Conservation (phyloP, 257 asterid species). For the Coffea eugenioides region DNA sequence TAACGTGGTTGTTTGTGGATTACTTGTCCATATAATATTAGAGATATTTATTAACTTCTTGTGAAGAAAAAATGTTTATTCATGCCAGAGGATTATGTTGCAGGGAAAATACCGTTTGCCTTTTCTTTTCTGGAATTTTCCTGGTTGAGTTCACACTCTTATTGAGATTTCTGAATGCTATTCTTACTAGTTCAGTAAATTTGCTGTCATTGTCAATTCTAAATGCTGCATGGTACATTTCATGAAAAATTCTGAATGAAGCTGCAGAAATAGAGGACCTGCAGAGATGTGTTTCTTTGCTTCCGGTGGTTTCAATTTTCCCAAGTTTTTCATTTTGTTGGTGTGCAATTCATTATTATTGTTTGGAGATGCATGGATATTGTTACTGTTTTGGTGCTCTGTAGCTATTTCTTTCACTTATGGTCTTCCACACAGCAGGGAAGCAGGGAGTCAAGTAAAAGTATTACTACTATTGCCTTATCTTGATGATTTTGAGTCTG, state of each 20-base stretch:
- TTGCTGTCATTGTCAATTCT: neutral
- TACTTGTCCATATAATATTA: no score
- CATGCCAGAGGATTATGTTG: no score
- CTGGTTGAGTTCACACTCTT: neutral
- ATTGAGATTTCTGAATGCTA: neutral
- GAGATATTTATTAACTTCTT: no score
- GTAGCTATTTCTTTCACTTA: no score
- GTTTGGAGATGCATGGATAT: neutral
- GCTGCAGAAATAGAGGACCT: neutral
- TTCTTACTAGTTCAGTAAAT: neutral
- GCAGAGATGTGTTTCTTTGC: neutral
- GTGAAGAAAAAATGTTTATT: no score
- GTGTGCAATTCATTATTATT: neutral
- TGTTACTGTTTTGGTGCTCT: neutral
- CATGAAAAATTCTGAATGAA: neutral
- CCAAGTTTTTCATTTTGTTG: neutral
- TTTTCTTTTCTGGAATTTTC: neutral
- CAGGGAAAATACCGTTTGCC: no score
- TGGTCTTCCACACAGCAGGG: neutral
- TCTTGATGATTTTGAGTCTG: neutral
- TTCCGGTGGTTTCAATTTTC: neutral
- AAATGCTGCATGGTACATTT: neutral
- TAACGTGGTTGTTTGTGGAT: no score
- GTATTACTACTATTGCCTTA: neutral
- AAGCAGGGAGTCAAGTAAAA: neutral